phyloP scores from a whole-genome alignment of 805 yeast species.

The Hanseniaspora thailandica region DNA sequence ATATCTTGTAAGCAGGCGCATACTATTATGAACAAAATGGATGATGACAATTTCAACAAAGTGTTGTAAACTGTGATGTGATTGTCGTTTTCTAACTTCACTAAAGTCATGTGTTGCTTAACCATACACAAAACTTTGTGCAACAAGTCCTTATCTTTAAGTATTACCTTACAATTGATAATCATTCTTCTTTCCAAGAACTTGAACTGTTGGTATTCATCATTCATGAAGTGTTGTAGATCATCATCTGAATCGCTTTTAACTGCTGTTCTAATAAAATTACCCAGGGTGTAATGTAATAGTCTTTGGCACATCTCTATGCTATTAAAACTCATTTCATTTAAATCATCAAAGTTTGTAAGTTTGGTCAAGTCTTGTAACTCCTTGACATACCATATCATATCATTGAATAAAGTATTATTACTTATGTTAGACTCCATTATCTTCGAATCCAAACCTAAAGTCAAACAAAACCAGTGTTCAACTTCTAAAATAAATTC shows the following conservation, averaged over 20 bases:
- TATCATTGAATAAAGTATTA: conserved; percentile 1
- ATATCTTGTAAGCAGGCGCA: conserved; percentile 5
- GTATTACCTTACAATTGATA: background rate
- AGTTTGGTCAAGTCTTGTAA: conserved; percentile 15
- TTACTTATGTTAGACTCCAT: background rate
- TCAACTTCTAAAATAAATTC: conserved; percentile 33
- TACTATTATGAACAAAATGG: conserved; percentile 15
- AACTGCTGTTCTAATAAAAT: background rate
- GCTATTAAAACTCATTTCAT: conserved; percentile 1
- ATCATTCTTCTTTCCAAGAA: conserved; percentile 3
- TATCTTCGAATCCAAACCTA: background rate
- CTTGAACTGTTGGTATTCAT: conserved; percentile 9
- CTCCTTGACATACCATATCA: conserved; percentile 1
- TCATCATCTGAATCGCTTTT: background rate
- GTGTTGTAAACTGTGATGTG: conserved; percentile 1
- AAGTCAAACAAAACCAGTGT: conserved; percentile 34
- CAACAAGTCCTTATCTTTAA: background rate
- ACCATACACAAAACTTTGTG: background rate
- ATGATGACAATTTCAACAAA: conserved; percentile 15
- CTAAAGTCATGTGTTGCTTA: conserved; percentile 12
- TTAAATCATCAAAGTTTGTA: conserved; percentile 16
- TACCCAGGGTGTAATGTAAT: background rate
- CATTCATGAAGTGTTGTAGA: background rate
- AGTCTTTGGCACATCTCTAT: background rate
- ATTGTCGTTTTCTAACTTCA: conserved; percentile 1